Percentiles rank a stretch among this genome's conserved stretches.
phyloP scores from a whole-genome alignment of 2,329 filamentous ascomycete genomes.

The Aspergillus fijiensis region DNA sequence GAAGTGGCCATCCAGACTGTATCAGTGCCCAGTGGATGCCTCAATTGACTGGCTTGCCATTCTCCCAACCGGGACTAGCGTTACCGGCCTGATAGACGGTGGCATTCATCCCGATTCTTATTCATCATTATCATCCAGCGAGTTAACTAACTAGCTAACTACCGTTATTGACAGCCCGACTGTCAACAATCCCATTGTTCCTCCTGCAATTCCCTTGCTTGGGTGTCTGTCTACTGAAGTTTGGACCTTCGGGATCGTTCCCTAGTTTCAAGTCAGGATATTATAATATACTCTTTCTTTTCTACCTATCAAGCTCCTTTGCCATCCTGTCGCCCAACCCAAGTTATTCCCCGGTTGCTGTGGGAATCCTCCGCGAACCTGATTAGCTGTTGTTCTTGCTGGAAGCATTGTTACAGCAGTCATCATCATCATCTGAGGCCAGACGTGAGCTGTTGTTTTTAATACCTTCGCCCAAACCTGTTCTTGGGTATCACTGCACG shows the following conservation, averaged over 20 bases:
- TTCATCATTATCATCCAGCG: neutral
- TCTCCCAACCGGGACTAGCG: neutral
- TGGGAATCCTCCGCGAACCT: neutral
- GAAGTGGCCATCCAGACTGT: no score
- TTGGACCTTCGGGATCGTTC: neutral
- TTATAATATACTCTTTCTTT: neutral
- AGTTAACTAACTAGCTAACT: no score
- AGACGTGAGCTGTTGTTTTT: neutral
- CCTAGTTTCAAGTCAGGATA: neutral
- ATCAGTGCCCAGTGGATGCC: no score
- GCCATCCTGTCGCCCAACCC: neutral
- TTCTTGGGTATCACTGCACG: neutral
- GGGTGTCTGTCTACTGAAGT: neutral
- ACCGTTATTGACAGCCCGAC: no score
- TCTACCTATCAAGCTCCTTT: neutral
- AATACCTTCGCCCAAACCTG: neutral
- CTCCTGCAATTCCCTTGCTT: neutral
- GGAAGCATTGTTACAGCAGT: neutral
- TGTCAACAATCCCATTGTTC: neutral
- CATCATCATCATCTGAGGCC: neutral
- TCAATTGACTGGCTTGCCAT: no score
- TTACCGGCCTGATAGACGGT: neutral
- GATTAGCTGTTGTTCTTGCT: neutral
- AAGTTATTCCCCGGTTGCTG: slow-evolving; percentile 3
- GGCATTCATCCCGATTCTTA: neutral